phyloP scores from a whole-genome alignment of 108 stramenopile species.

The Cyclotella atomus region DNA sequence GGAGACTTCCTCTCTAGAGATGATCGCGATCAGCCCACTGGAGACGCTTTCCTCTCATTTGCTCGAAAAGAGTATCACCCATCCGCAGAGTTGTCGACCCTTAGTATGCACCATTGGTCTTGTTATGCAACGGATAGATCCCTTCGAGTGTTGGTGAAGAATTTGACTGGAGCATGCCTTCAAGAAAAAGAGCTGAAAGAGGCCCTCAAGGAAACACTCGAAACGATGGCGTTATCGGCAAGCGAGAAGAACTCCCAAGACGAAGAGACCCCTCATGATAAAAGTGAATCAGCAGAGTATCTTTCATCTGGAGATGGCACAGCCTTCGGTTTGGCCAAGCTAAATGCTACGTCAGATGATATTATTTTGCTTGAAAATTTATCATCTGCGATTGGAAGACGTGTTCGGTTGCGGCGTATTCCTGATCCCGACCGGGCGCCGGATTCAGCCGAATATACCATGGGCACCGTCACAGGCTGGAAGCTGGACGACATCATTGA shows the following conservation, averaged over 20 bases:
- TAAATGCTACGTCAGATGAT: slow-evolving; percentile 17
- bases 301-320: slow-evolving; percentile 40
- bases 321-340: slow-evolving; percentile 28
- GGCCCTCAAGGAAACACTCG: slow-evolving; percentile 75
- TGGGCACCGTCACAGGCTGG: slow-evolving; percentile 75
- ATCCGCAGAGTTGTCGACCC: slow-evolving; percentile 53
- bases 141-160: slow-evolving; percentile 69
- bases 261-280: slow-evolving; percentile 42
- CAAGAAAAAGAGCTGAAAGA: slow-evolving; percentile 72
- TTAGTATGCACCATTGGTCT: slow-evolving; percentile 74
- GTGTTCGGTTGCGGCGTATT: slow-evolving; percentile 66
- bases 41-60: slow-evolving; percentile 55
- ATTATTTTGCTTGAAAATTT: slow-evolving; percentile 36
- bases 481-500: slow-evolving; percentile 42
- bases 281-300: slow-evolving; percentile 15
- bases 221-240: slow-evolving; percentile 53
- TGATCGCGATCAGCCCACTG: slow-evolving; percentile 37
- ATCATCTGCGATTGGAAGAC: slow-evolving; percentile 67
- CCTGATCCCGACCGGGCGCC: slow-evolving; percentile 64
- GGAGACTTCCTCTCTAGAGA: slow-evolving; percentile 61
- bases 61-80: slow-evolving; percentile 77
- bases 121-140: slow-evolving; percentile 80
- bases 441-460: slow-evolving; percentile 66
- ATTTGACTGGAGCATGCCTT: slow-evolving; percentile 67
- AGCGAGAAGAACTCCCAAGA: slow-evolving; percentile 10